Evolutionary conservation across 768 basidiomycete genomes (phyloP).

Genomic region (Auricularia sp.): DNA sequence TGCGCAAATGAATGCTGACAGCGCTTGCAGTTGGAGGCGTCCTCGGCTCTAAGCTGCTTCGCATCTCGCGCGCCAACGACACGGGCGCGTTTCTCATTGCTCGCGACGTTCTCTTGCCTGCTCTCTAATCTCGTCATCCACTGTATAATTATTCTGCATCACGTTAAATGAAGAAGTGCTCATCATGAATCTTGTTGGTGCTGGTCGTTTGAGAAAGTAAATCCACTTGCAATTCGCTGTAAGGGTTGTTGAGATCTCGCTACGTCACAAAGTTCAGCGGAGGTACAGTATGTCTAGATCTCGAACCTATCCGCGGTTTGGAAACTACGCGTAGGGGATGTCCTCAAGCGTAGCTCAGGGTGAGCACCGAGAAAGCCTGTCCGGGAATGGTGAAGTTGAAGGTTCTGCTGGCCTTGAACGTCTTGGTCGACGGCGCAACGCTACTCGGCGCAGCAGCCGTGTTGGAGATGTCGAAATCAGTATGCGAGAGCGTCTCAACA

Average conservation of each 20-base stretch:
- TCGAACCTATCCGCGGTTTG: too few species aligned
- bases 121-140: not conserved
- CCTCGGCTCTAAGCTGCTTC: not conserved
- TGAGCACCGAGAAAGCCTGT: slow-evolving; percentile 26
- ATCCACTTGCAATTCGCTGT: too few species aligned
- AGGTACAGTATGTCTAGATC: too few species aligned
- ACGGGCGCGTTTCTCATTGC: not conserved
- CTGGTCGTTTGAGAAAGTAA: not conserved
- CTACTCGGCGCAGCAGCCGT: slow-evolving; percentile 39
- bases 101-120: not conserved
- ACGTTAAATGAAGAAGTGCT: not conserved
- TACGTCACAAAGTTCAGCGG: too few species aligned
- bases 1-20: not conserved
- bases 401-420: not conserved
- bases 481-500: slow-evolving; percentile 24
- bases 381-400: slow-evolving; percentile 31
- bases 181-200: not conserved
- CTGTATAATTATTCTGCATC: not conserved
- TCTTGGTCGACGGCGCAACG: slow-evolving; percentile 35
- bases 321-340: too few species aligned
- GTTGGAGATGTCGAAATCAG: slow-evolving; percentile 52
- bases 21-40: not conserved
- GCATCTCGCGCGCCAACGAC: not conserved
- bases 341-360: not conserved
- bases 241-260: too few species aligned